Evolutionary conservation across 768 basidiomycete genomes (phyloP).

Genomic region (Cantharellus anzutake): DNA sequence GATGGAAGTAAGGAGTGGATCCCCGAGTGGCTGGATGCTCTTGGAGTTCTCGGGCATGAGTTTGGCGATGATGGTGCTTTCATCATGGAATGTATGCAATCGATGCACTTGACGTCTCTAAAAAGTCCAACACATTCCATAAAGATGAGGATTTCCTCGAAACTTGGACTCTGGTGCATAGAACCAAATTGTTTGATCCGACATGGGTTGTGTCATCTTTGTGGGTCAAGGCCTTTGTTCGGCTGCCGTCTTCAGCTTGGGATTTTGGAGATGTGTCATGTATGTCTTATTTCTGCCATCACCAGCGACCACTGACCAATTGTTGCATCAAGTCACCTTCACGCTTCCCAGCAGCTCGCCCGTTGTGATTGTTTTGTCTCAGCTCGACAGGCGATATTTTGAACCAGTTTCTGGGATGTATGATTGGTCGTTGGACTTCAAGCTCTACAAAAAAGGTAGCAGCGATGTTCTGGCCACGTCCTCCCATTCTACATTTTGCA

Average conservation of each 20-base stretch:
- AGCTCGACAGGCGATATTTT: constrained; percentile 32
- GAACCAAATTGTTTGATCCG: constrained; percentile 29
- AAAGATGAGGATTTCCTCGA: constrained; percentile 11
- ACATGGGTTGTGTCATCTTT: constrained; percentile 30
- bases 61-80: constrained; percentile 38
- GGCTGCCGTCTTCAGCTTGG: constrained; percentile 30
- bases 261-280: constrained; percentile 36
- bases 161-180: constrained; percentile 25
- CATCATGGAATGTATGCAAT: constrained; percentile 26
- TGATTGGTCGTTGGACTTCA: constrained; percentile 31
- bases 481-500: constrained; percentile 11
- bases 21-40: constrained; percentile 27
- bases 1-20: constrained; percentile 43
- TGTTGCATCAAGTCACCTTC: constrained; percentile 23
- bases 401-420: constrained; percentile 26
- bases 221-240: constrained; percentile 28
- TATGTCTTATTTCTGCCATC: constrained; percentile 13
- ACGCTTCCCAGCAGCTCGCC: constrained; percentile 22
- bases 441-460: constrained; percentile 30
- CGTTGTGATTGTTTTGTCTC: constrained; percentile 33
- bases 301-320: not conserved
- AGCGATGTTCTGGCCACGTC: constrained; percentile 13
- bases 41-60: constrained; percentile 24
- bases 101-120: not conserved
- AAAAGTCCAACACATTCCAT: not conserved